Evolutionary conservation across 2,329 filamentous ascomycete species (phyloP).

Genomic region (Penicillium sp.): DNA sequence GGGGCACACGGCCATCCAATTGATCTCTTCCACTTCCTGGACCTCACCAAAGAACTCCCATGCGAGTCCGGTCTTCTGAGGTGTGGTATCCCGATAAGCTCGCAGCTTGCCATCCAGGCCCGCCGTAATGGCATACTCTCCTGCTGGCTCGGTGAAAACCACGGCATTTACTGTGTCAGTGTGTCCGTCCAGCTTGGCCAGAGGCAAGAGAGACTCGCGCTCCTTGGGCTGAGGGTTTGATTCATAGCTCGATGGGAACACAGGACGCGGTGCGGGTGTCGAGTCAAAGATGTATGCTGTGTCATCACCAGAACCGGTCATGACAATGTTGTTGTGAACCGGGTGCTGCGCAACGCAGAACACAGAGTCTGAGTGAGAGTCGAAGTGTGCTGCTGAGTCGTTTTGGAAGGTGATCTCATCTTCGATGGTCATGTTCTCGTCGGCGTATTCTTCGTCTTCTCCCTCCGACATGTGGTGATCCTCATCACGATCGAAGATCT

Average conservation of each 20-base stretch:
- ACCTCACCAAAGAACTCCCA: conserved; percentile 72
- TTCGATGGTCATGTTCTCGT: conserved; percentile 50
- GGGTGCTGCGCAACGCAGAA: conserved; percentile 96
- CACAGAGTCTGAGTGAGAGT: conserved; percentile 83
- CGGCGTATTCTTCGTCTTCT: conserved; percentile 57
- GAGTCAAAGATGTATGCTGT: conserved; percentile 84
- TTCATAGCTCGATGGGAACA: conserved; percentile 75
- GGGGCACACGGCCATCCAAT: conserved; percentile 82
- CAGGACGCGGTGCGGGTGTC: conserved; percentile 60
- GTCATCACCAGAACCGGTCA: conserved; percentile 85
- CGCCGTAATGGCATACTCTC: conserved; percentile 81
- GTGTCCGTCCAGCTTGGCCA: conserved; percentile 84
- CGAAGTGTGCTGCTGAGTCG: conserved; percentile 91
- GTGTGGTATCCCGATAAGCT: conserved; percentile 59
- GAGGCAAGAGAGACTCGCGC: conserved; percentile 59
- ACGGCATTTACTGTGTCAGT: conserved; percentile 87
- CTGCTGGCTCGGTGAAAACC: conserved; percentile 76
- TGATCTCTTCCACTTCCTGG: conserved; percentile 91
- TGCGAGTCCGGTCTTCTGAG: conserved; percentile 50
- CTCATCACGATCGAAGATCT: conserved; percentile 68
- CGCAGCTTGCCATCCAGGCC: conserved; percentile 83
- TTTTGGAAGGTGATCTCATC: conserved; percentile 75
- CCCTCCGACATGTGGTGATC: conserved; percentile 75
- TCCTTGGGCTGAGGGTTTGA: conserved; percentile 63
- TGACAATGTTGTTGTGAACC: conserved; percentile 70